A percentile compares a stretch with the other conserved stretches of the same genome.
Conservation (phyloP, 768 basidiomycete species). For the Leccinum rimulosum region DNA sequence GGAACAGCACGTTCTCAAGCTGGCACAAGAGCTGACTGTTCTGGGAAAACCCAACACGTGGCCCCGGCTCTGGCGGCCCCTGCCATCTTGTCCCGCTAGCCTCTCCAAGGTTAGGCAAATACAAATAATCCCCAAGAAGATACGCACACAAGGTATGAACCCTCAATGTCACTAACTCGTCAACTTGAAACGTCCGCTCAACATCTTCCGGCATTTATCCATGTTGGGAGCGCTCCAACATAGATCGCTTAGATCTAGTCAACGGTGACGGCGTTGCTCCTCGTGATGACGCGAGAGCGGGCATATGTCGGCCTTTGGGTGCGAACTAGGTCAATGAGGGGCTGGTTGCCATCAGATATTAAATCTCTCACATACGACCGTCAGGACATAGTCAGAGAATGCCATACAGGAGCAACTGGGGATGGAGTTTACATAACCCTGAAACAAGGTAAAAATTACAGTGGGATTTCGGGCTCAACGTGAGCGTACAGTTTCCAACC, state of each 20-base stretch:
- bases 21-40: constrained; percentile 8
- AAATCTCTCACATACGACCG: neutral
- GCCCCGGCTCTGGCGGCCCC: constrained; percentile 4
- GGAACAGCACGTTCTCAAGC: constrained; percentile 18
- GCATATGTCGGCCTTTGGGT: constrained; percentile 13
- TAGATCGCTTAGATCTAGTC: neutral
- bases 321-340: constrained; percentile 2
- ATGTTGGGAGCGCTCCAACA: neutral
- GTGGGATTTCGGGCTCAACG: neutral
- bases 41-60: constrained; percentile 20
- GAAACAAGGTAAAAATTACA: neutral
- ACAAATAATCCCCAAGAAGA: constrained; percentile 13
- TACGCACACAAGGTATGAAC: constrained; percentile 14
- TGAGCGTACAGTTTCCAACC: neutral
- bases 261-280: neutral
- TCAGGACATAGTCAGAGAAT: neutral
- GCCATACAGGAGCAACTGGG: neutral
- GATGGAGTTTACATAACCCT: neutral
- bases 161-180: neutral
- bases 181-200: neutral
- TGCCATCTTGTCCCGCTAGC: neutral
- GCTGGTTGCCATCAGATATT: neutral
- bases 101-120: constrained; percentile 20
- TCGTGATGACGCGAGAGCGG: constrained; percentile 2
- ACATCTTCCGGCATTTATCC: neutral